Base-by-base conservation (phyloP, 1,139 yeast genomes). In the Blastobotrys ciferrii region DNA sequence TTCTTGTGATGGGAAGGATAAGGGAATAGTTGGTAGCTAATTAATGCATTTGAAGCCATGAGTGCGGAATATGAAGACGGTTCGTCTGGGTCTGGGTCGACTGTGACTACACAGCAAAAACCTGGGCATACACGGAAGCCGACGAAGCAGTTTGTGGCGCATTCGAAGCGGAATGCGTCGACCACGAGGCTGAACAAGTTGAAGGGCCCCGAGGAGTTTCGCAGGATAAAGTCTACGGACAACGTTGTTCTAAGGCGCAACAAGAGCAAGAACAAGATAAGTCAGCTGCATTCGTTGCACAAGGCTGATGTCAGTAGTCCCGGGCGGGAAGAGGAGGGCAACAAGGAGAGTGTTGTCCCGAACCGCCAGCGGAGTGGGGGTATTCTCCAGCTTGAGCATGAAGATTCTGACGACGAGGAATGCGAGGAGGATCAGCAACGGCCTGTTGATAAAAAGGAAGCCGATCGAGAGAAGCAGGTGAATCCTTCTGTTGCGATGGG, bases 361-460 rank as follows among this genome's bases (percentile, higher is more conserved):
- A 15, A 11, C 2, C 15, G 49, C 53, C 17, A 32, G 42, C 12
- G 50, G 13, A 32, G 25, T 15, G 19, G 54, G 6, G 65, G 66
- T 11, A 55, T 55, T 14, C 56, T 57, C 17, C 63, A 62, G 2
- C 62, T 65, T 12, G 65, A 58, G 30, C 67, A 61, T 4, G 66
- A 51, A 39, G 75, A 60, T 28, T 49, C 54, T 13, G 56, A 52
- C 28, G 61, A 58, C 9, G 63, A 60, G 35, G 59, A 58, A n/a
- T n/a, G n/a, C n/a, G n/a, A n/a, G n/a, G n/a, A 49, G 47, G 7
- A 47, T 36, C 6, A 35, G 30, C 30, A 23, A 57, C 53, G 32
- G 58, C 47, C n/a, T n/a, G n/a, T n/a, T n/a, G n/a, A n/a, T n/a
- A n/a, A n/a, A n/a, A n/a, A n/a, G n/a, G n/a, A n/a, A n/a, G n/a